Evolutionary conservation across 352 stramenopile genomes (phyloP).

Genomic region (Globisporangium alternatum): DNA sequence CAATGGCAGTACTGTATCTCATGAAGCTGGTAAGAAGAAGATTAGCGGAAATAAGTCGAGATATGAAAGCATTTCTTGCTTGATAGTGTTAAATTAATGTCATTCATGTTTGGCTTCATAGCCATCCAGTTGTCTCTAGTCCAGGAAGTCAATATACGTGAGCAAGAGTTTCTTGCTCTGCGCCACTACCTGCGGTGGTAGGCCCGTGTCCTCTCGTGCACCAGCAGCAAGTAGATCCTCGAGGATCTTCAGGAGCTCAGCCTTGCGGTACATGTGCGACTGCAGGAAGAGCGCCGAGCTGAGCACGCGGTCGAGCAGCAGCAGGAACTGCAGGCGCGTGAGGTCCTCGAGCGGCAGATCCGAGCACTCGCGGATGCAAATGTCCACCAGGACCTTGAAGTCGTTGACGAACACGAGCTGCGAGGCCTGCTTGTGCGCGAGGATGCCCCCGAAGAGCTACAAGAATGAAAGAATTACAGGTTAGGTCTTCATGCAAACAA

Average conservation of each 20-base stretch:
- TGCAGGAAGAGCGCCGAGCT: constrained; percentile 45
- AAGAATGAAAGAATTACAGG: not conserved
- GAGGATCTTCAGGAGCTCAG: constrained; percentile 44
- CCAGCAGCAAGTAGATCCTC: constrained; percentile 45
- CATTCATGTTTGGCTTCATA: not conserved
- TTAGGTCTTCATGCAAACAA: not conserved
- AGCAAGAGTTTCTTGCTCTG: constrained; percentile 49
- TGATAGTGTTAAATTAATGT: constrained; percentile 2
- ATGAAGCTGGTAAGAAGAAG: not conserved
- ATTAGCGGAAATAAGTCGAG: not conserved
- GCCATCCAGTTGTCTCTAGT: constrained; percentile 23
- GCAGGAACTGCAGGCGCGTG: constrained; percentile 39
- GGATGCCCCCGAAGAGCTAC: constrained; percentile 58
- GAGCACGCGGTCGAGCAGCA: constrained; percentile 44
- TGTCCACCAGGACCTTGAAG: constrained; percentile 70
- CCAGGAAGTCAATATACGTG: constrained; percentile 54
- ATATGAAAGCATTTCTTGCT: not conserved
- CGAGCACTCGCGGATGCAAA: constrained; percentile 58
- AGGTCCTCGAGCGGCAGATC: constrained; percentile 55
- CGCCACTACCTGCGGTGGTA: constrained; percentile 32
- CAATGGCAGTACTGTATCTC: not conserved
- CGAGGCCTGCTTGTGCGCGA: constrained; percentile 38
- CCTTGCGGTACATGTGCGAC: constrained; percentile 54
- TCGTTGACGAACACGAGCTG: constrained; percentile 69
- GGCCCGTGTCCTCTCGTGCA: constrained; percentile 31